Evolutionary conservation across 2,329 filamentous ascomycete genomes (phyloP).

Genomic region (Cladophialophora psammophila): DNA sequence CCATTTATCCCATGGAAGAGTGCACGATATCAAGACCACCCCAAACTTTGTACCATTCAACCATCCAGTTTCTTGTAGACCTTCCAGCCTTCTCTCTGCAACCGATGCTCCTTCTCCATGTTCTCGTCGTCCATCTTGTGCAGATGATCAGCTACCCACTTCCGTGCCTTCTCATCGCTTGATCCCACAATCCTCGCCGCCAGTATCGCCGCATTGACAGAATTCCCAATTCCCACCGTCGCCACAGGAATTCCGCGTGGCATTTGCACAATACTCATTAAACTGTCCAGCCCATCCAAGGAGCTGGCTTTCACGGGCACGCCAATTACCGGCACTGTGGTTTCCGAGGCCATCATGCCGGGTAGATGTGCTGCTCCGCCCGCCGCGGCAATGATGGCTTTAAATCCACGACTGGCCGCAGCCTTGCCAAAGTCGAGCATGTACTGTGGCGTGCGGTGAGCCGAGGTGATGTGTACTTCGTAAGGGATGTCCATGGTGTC

Average conservation of each 20-base stretch:
- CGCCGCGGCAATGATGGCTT: conserved; percentile 73
- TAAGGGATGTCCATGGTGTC: conserved; percentile 44
- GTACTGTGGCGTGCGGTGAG: conserved; percentile 69
- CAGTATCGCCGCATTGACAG: conserved; percentile 73
- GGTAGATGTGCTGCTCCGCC: conserved; percentile 73
- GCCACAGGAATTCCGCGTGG: conserved; percentile 72
- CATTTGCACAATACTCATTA: conserved; percentile 75
- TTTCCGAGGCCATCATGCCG: conserved; percentile 72
- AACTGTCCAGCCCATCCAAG: conserved; percentile 70
- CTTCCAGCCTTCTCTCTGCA: conserved; percentile 40
- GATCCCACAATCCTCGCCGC: conserved; percentile 68
- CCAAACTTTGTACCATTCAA: not conserved
- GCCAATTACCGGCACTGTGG: conserved; percentile 73
- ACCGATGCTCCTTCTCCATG: conserved; percentile 40
- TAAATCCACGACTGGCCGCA: conserved; percentile 66
- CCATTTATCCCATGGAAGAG: not conserved
- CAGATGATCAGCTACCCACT: conserved; percentile 39
- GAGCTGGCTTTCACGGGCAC: conserved; percentile 74
- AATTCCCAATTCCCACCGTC: conserved; percentile 76
- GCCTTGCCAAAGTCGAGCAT: conserved; percentile 70
- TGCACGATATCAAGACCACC: not conserved
- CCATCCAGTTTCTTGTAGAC: conserved; percentile 40
- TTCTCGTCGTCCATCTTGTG: conserved; percentile 40
- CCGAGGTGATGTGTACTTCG: conserved; percentile 47
- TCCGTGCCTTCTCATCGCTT: conserved; percentile 34